Evolutionary conservation across 371 early-diverging fungal genomes (phyloP).

Genomic region (Mortierella sp.): DNA sequence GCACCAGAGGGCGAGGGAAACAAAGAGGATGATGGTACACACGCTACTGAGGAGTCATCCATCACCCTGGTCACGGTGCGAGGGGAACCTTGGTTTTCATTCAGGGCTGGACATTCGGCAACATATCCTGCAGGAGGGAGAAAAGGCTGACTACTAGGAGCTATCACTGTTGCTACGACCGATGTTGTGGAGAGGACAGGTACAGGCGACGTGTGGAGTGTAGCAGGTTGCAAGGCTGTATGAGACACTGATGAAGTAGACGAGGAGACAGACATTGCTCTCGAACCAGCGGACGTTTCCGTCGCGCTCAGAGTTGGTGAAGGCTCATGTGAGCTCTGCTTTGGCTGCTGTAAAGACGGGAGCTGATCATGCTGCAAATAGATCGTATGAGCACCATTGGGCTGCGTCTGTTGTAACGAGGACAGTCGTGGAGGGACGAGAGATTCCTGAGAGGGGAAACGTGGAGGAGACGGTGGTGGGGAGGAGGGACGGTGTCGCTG

Average conservation of each 20-base stretch:
- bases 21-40: no score
- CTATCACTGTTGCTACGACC: no score
- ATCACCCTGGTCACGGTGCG: no score
- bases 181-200: constrained; percentile 22
- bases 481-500: no score
- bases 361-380: constrained; percentile 7
- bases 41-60: no score
- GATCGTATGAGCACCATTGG: constrained; percentile 1
- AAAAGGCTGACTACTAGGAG: no score
- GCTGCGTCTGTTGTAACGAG: not conserved
- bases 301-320: constrained; percentile 42
- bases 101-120: no score
- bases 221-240: not conserved
- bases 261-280: constrained; percentile 30
- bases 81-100: no score
- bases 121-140: no score
- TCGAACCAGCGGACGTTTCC: constrained; percentile 21
- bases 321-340: constrained; percentile 4
- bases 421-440: not conserved
- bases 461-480: not conserved
- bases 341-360: constrained; percentile 1
- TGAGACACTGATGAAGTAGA: not conserved
- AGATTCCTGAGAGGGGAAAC: not conserved
- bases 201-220: constrained; percentile 13
- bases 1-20: no score